Percentiles rank a stretch among this genome's conserved stretches.
These are phyloP conservation scores for Turnera subulata DNA, from an alignment of 345 rosid species.

Conservation along the genomic window DNA sequence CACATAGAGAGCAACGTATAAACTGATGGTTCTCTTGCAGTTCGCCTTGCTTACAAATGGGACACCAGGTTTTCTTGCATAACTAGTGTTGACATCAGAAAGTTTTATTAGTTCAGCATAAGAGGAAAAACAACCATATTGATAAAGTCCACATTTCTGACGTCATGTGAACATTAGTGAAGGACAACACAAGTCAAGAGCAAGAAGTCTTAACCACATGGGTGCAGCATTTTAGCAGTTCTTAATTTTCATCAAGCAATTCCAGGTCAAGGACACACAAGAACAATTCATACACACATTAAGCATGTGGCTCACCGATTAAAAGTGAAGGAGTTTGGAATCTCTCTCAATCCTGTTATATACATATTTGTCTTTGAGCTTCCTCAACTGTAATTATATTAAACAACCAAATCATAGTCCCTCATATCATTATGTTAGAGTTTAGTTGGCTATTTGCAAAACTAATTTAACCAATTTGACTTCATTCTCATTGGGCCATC, in stretches of 20 bases:
- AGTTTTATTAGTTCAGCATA: background rate
- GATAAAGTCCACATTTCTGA: background rate
- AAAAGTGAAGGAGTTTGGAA: background rate
- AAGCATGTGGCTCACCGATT: conserved; percentile 1
- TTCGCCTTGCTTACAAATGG: conserved; percentile 77
- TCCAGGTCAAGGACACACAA: background rate
- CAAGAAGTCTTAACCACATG: background rate
- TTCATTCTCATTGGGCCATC: too few relatives aligned
- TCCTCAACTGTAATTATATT: background rate
- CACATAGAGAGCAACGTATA: conserved; percentile 63
- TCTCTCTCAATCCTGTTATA: background rate
- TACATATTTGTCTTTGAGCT: background rate
- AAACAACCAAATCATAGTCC: background rate
- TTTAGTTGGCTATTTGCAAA: background rate
- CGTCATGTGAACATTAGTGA: background rate
- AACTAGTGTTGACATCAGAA: conserved; percentile 36
- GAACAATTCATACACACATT: background rate
- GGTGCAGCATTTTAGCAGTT: background rate
- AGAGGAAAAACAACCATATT: background rate
- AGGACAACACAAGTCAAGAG: background rate
- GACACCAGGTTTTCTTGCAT: conserved; percentile 70
- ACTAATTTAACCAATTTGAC: background rate
- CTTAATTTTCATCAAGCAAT: background rate
- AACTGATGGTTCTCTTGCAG: conserved; percentile 52
- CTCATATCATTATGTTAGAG: background rate